phyloP scores from a whole-genome alignment of 345 rosid species.

The Corymbia maculata region DNA sequence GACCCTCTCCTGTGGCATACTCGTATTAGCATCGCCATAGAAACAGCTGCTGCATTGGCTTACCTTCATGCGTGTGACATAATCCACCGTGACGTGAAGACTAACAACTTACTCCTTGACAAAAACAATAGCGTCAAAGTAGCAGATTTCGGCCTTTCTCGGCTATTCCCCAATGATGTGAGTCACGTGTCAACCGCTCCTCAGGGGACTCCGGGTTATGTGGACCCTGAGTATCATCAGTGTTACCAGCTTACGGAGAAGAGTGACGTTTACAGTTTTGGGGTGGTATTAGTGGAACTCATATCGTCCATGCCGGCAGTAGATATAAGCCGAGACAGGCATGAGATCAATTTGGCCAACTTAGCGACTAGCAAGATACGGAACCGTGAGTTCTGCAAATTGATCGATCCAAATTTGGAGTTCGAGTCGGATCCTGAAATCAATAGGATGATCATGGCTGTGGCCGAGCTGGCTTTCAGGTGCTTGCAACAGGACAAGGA shows the following conservation, averaged over 20 bases:
- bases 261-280: slow-evolving; percentile 72
- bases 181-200: slow-evolving; percentile 68
- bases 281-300: slow-evolving; percentile 61
- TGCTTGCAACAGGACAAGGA: slow-evolving; percentile 55
- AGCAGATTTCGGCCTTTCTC: slow-evolving; percentile 59
- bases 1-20: slow-evolving; percentile 40
- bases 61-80: slow-evolving; percentile 56
- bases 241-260: slow-evolving; percentile 53
- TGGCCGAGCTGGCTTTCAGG: slow-evolving; percentile 48
- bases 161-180: slow-evolving; percentile 37
- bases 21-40: slow-evolving; percentile 50
- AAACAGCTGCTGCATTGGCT: slow-evolving; percentile 52
- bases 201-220: slow-evolving; percentile 6
- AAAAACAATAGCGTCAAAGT: slow-evolving; percentile 44
- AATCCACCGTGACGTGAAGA: slow-evolving; percentile 63
- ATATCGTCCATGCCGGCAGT: slow-evolving; percentile 60
- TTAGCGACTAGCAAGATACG: slow-evolving; percentile 47
- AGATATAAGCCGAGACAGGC: slow-evolving; percentile 37
- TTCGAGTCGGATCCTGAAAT: slow-evolving; percentile 21
- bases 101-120: slow-evolving; percentile 58
- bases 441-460: slow-evolving; percentile 24
- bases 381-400: slow-evolving; percentile 24
- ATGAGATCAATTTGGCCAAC: slow-evolving; percentile 51
- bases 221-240: slow-evolving; percentile 60
- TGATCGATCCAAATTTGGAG: slow-evolving; percentile 46